phyloP scores from a whole-genome alignment of 1,284 basidiomycete genomes.

The Papiliotrema nemorosa region DNA sequence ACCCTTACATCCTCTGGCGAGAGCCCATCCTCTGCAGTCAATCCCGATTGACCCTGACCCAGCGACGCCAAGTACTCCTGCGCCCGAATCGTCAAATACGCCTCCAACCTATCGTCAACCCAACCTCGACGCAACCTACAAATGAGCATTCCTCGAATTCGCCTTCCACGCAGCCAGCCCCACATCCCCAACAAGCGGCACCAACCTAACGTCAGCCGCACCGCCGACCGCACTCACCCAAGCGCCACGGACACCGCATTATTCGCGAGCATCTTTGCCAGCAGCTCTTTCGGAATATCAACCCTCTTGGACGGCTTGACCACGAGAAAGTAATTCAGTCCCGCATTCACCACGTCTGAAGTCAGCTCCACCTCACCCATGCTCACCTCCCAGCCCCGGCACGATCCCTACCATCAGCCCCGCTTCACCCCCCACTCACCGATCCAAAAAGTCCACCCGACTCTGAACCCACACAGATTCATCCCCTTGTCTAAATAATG shows the following conservation, averaged over 20 bases:
- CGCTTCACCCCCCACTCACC: constrained; percentile 44
- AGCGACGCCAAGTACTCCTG: constrained; percentile 37
- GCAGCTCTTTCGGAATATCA: constrained; percentile 64
- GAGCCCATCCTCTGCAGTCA: constrained; percentile 5
- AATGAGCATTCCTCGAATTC: constrained; percentile 78
- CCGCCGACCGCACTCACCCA: constrained; percentile 49
- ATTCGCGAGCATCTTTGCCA: constrained; percentile 72
- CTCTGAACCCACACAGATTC: constrained; percentile 72
- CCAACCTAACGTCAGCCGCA: constrained; percentile 42
- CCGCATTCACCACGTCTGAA: constrained; percentile 39
- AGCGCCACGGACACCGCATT: constrained; percentile 68
- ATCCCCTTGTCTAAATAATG: constrained; percentile 92
- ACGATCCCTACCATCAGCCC: constrained; percentile 35
- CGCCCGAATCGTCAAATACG: constrained; percentile 41
- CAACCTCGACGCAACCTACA: constrained; percentile 24
- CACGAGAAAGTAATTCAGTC: constrained; percentile 69
- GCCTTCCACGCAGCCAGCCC: constrained; percentile 72
- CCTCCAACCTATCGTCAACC: constrained; percentile 35
- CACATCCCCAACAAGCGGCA: constrained; percentile 78
- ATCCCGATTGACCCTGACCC: constrained; percentile 8
- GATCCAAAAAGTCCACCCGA: constrained; percentile 81
- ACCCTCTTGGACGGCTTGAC: constrained; percentile 66
- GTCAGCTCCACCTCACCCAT: no score
- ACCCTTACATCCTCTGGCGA: not conserved
- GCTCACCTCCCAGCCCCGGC: constrained; percentile 33